A percentile compares a stretch with the other conserved stretches of the same genome.
These are phyloP conservation scores for Diaporthe sp. DNA, from an alignment of 2,329 filamentous ascomycete species.

Conservation along the genomic window DNA sequence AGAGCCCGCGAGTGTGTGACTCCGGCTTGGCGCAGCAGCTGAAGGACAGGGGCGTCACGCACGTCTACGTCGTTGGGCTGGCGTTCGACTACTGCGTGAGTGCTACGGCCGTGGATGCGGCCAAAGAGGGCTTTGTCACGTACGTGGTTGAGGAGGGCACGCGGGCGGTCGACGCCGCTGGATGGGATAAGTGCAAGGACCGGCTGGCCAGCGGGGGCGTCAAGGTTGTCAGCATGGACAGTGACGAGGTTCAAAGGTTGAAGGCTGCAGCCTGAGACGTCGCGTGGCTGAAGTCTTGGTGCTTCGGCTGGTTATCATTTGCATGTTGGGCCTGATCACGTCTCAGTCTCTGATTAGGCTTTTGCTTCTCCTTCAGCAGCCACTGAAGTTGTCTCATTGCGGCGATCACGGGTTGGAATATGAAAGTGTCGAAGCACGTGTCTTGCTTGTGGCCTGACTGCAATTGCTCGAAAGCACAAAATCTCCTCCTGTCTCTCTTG, in stretches of 20 bases:
- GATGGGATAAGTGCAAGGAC: constrained; percentile 65
- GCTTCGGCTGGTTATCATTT: background rate
- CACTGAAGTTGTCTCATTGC: background rate
- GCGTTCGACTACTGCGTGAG: constrained; percentile 93
- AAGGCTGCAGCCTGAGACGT: background rate
- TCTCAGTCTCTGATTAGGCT: too few relatives aligned
- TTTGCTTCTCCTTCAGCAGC: background rate
- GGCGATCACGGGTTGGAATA: background rate
- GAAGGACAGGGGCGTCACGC: constrained; percentile 68
- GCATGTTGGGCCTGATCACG: background rate
- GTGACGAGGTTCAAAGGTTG: constrained; percentile 66
- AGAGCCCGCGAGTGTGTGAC: constrained; percentile 66
- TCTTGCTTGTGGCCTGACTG: background rate
- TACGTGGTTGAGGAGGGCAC: constrained; percentile 84
- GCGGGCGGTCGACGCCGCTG: constrained; percentile 72
- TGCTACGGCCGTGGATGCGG: constrained; percentile 82
- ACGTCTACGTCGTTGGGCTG: constrained; percentile 88
- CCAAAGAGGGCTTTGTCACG: constrained; percentile 78
- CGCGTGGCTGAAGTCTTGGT: background rate
- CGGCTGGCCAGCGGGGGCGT: constrained; percentile 71
- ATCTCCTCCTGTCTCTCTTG: background rate
- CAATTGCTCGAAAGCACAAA: too few relatives aligned
- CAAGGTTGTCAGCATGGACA: constrained; percentile 66
- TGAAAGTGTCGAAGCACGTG: background rate
- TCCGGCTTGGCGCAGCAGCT: constrained; percentile 72